Evolutionary conservation across 176 grass and related monocot genomes (phyloP).

Genomic region (Zea luxurians): DNA sequence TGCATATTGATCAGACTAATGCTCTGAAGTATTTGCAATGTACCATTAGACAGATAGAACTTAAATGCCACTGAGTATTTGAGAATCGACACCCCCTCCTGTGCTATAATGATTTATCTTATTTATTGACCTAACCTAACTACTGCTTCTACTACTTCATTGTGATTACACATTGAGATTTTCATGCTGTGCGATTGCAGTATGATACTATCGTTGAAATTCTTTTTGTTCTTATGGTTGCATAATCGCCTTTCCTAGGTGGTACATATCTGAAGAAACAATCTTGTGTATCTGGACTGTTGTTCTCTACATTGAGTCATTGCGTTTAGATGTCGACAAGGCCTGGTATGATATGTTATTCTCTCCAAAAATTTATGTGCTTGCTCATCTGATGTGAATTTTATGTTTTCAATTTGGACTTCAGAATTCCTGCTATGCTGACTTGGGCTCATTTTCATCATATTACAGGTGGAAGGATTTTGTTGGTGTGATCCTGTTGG

Average conservation of each 20-base stretch:
- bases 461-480: constrained; percentile 89
- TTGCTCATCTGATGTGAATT: constrained; percentile 14
- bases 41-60: constrained; percentile 10
- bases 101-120: constrained; percentile 5
- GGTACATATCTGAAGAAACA: constrained; percentile 88
- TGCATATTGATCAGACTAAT: constrained; percentile 15
- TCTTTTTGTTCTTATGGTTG: constrained; percentile 30
- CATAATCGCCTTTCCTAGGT: constrained; percentile 52
- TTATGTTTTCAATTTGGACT: constrained; percentile 33
- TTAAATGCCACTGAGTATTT: neutral
- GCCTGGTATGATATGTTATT: constrained; percentile 59
- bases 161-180: constrained; percentile 16
- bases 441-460: constrained; percentile 30
- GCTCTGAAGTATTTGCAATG: neutral
- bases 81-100: neutral
- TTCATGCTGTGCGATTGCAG: neutral
- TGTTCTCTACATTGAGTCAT: constrained; percentile 63
- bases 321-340: constrained; percentile 56
- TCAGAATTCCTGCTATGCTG: neutral
- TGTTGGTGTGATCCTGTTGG: constrained; percentile 68
- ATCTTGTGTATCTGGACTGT: constrained; percentile 70
- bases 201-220: constrained; percentile 12
- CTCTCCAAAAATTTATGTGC: neutral
- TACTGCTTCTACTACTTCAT: neutral
- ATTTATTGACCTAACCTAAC: neutral